Evolutionary conservation across 2,329 filamentous ascomycete species (phyloP), one percentile per base, ranked within the genome.

Genomic region (Xylaria sp.): DNA sequence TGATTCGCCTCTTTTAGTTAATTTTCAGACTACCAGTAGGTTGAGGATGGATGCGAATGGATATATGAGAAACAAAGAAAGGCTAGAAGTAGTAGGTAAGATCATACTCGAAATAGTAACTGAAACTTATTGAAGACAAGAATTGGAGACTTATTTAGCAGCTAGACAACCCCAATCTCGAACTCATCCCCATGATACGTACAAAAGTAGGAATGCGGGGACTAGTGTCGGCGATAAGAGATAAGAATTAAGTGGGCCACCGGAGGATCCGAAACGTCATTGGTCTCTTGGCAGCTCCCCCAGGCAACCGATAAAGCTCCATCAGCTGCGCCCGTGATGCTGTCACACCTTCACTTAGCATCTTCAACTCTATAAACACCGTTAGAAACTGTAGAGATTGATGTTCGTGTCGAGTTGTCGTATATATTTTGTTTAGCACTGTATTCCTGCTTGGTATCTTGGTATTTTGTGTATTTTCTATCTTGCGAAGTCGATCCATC

Each of bases 231-330:
- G 23, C 25, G 28, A 58, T 63, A 43, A 57, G 13, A 56, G 41
- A 39, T 60, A 53, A 56, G 46, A 59, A 4, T n/a, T 25, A 7
- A 41, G n/a, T 41, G 46, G 23, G 56, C 1, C 8, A 32, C 32
- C 25, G 48, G 6, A 18, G 43, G 23, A 25, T 25, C 41, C 43
- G 66, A 62, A 66, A 66, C 62, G 66, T 68, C 66, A 68, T 48
- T 61, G 52, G 62, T 23, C 18, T 65, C 66, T 65, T 65, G 62
- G 66, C 57, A 53, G 20, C 41, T 55, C 20, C 36, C 57, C 62
- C 45, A 62, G 58, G 64, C 59, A 66, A 53, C 58, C 34, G n/a
- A 45, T 34, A 25, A 57, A 57, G 53, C 53, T 60, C 46, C 48
- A 41, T 36, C 25, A 58, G 55, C 55, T 45, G 55, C 20, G 23